phyloP scores from a whole-genome alignment of 495 filamentous ascomycete genomes.

The Trypethelium eluteriae region DNA sequence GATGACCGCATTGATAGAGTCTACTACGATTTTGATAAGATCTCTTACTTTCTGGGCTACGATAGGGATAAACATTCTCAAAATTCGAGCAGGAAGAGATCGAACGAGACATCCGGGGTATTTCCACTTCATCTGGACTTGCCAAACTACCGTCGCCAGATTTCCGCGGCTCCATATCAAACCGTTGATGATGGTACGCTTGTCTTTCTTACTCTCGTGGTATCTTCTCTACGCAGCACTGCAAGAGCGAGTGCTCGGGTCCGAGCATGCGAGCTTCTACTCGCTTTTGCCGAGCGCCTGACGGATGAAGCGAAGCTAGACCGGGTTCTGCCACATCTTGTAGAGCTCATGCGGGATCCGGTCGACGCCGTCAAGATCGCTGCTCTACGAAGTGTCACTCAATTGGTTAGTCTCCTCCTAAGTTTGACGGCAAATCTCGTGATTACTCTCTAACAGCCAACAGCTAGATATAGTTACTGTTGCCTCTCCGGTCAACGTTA shows the following conservation, averaged over 20 bases:
- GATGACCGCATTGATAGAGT: conserved; percentile 91
- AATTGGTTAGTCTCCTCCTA: conserved; percentile 46
- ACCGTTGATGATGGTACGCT: conserved; percentile 79
- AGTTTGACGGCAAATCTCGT: background rate
- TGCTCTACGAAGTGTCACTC: conserved; percentile 76
- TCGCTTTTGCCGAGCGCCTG: conserved; percentile 84
- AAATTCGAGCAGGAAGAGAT: conserved; percentile 8
- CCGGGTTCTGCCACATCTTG: conserved; percentile 82
- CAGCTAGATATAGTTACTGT: conserved; percentile 73
- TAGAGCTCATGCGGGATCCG: conserved; percentile 70
- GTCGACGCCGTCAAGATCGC: conserved; percentile 75
- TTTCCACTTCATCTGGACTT: conserved; percentile 82
- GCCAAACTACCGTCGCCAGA: conserved; percentile 67
- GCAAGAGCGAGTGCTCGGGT: conserved; percentile 78
- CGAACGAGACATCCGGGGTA: conserved; percentile 33
- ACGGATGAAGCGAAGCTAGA: conserved; percentile 97
- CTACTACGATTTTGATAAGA: conserved; percentile 94
- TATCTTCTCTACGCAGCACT: conserved; percentile 80
- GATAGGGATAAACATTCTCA: conserved; percentile 38
- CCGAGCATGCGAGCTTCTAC: conserved; percentile 83
- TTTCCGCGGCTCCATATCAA: conserved; percentile 35
- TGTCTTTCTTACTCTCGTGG: conserved; percentile 82
- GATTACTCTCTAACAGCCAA: background rate
- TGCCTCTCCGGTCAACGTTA: conserved; percentile 88
- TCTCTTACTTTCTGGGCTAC: conserved; percentile 84